These are phyloP conservation scores for Sporothrix protearum DNA, from an alignment of 2,329 filamentous ascomycete species.

Conservation along the genomic window DNA sequence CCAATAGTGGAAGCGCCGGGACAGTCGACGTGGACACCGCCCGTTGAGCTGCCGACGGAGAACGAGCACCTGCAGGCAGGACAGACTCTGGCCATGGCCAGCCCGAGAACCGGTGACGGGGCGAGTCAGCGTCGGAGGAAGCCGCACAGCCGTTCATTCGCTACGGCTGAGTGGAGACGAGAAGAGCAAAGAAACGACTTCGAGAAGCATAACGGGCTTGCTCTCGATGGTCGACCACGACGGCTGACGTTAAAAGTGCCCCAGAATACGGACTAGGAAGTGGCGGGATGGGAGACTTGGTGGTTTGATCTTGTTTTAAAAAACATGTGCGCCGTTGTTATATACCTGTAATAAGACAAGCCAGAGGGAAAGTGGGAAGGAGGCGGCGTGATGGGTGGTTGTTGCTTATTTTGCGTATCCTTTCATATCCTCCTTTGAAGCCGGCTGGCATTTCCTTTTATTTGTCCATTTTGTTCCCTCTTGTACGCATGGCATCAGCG, in stretches of 20 bases:
- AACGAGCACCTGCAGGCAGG: background rate
- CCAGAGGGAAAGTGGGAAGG: background rate
- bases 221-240: background rate
- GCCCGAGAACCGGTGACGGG: slow-evolving; percentile 7
- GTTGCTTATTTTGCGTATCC: background rate
- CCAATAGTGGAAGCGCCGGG: background rate
- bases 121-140: slow-evolving; percentile 9
- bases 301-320: no score
- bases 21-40: slow-evolving; percentile 1
- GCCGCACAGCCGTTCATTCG: background rate
- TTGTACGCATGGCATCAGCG: slow-evolving; percentile 3
- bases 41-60: slow-evolving; percentile 6
- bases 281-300: background rate
- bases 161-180: background rate
- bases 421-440: background rate
- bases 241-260: background rate
- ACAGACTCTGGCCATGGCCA: background rate
- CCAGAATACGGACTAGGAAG: background rate
- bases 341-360: slow-evolving; percentile 1
- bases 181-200: background rate
- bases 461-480: background rate
- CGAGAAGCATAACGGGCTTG: background rate
- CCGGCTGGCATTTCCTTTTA: background rate
- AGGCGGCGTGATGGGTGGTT: background rate
- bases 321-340: background rate